Percentiles rank a stretch among this genome's conserved stretches.
phyloP scores from a whole-genome alignment of 495 filamentous ascomycete species.

The Pyronema domesticum region DNA sequence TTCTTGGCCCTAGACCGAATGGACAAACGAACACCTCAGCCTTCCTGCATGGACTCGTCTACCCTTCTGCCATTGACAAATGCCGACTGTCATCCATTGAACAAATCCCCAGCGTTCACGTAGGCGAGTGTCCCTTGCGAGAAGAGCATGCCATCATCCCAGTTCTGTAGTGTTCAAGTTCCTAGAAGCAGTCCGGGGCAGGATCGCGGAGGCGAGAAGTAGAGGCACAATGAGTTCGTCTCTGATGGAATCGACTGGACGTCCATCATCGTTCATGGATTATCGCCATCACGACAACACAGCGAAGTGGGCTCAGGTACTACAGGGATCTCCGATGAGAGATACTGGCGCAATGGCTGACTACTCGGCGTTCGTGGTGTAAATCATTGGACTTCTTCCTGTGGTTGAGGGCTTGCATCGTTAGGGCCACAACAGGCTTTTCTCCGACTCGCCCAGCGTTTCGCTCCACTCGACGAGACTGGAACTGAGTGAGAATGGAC shows the following conservation, averaged over 20 bases:
- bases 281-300: background rate
- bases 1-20: constrained; percentile 19
- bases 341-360: background rate
- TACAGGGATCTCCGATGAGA: background rate
- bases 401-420: background rate
- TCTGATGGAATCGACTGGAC: too few relatives aligned
- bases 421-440: constrained; percentile 3
- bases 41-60: constrained; percentile 21
- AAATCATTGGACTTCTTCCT: background rate
- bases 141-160: background rate
- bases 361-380: background rate
- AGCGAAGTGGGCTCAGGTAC: background rate
- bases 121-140: constrained; percentile 11
- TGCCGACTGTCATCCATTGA: background rate
- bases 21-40: constrained; percentile 25
- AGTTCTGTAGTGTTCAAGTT: background rate
- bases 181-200: too few relatives aligned
- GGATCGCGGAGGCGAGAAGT: too few relatives aligned
- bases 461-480: background rate
- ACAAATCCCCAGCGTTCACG: constrained; percentile 24
- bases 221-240: too few relatives aligned
- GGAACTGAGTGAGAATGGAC: background rate
- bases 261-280: background rate
- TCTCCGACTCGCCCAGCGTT: constrained; percentile 4
- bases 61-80: background rate